Conservation (phyloP, 352 stramenopile genomes). For the Phytophthora citrophthora region DNA sequence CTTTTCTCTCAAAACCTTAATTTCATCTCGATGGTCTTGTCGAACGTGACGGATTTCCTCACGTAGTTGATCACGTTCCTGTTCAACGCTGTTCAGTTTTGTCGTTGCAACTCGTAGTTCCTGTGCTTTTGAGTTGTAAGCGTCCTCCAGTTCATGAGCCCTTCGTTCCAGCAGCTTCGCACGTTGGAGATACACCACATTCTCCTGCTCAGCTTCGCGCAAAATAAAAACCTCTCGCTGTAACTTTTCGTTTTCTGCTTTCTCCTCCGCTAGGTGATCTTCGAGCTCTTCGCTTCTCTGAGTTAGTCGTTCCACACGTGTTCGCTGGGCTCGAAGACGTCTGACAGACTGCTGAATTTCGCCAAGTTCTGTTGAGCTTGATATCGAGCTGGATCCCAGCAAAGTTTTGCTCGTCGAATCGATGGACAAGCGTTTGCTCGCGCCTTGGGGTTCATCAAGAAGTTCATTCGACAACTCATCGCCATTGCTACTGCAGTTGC, state of each 20-base stretch:
- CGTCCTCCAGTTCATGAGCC: conserved; percentile 46
- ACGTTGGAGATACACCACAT: conserved; percentile 57
- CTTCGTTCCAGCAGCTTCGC: conserved; percentile 64
- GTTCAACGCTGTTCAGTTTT: conserved; percentile 29
- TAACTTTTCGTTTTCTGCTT: conserved; percentile 52
- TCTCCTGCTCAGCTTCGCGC: conserved; percentile 56
- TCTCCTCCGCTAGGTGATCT: conserved; percentile 32
- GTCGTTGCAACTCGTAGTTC: conserved; percentile 31
- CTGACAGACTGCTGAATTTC: conserved; percentile 68
- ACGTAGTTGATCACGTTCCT: conserved; percentile 45
- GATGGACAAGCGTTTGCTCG: neutral
- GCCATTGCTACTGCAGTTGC: neutral
- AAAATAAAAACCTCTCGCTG: conserved; percentile 45
- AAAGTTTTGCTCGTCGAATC: conserved; percentile 2
- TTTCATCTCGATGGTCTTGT: conserved; percentile 39
- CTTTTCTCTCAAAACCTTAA: conserved; percentile 25
- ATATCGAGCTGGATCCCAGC: conserved; percentile 12
- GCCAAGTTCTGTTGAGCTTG: conserved; percentile 28
- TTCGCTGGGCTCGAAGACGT: conserved; percentile 53
- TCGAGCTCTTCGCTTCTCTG: conserved; percentile 53
- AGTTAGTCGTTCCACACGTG: conserved; percentile 60
- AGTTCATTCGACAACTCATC: conserved; percentile 7
- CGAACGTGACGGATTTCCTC: conserved; percentile 36
- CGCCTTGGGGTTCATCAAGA: neutral
- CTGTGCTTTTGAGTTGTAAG: conserved; percentile 35